Conservation (phyloP, 2,329 filamentous ascomycete species). For the Epichloe scottii region DNA sequence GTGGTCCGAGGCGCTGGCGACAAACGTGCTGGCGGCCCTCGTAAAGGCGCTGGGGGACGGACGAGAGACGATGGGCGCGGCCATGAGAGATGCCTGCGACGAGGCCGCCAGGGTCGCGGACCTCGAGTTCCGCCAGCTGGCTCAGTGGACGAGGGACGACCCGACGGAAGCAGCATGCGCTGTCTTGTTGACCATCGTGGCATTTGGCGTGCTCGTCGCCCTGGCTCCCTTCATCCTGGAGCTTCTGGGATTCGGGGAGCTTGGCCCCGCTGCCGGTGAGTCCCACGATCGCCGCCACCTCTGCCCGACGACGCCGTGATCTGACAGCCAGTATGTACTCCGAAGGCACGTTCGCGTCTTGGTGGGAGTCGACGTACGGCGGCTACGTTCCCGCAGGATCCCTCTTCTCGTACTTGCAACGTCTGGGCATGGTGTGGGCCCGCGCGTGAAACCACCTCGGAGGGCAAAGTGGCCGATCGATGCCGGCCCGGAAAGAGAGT, state of each 20-base stretch:
- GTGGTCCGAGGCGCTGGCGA: neutral
- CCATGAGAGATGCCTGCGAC: neutral
- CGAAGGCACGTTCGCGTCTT: slow-evolving; percentile 4
- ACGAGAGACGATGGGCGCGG: neutral
- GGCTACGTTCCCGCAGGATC: slow-evolving; percentile 3
- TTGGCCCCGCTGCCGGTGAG: neutral
- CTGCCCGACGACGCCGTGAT: no score
- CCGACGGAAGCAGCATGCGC: neutral
- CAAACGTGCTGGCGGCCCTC: neutral
- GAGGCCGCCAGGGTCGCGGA: neutral
- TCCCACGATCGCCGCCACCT: no score
- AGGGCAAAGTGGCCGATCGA: no score
- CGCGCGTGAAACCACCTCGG: neutral
- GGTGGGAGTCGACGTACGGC: slow-evolving; percentile 4
- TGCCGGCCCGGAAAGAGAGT: no score
- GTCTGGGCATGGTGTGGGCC: neutral
- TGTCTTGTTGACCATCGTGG: neutral
- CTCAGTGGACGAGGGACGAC: neutral
- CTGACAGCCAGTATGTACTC: no score
- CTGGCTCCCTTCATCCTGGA: neutral
- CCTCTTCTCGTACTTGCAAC: slow-evolving; percentile 1
- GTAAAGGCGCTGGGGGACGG: neutral
- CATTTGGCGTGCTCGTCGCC: neutral
- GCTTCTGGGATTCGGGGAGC: neutral
- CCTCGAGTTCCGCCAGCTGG: neutral